Base-by-base conservation (phyloP, 176 grass and related monocot species). In the Olyra latifolia region DNA sequence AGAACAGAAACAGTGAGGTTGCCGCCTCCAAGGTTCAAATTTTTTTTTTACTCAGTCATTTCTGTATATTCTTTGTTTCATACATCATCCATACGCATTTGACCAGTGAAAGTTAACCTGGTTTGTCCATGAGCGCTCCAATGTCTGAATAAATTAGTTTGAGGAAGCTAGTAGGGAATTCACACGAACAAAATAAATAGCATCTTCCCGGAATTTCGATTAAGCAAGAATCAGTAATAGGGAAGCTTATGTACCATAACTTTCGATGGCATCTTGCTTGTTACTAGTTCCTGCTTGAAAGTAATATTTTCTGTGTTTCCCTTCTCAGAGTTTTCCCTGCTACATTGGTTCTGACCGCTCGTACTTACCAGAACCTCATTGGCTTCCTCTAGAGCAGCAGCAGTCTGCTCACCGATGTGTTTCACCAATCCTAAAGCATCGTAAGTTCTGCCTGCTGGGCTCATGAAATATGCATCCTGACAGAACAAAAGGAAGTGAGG, bases 361-460 rank as follows among this genome's bases (percentile, higher is more conserved):
- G 73, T 83, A 77, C 66, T 91, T 80, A 55, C 85, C 68, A 93
- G 82, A 65, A 93, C 83, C 47, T 93, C 94, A 72, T 91, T 86
- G 28, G 88, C 86, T 73, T 97, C 91, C 54, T 82, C 91, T 57
- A 91, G 48, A 71, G 73, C 86, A 62, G 86, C 62, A 82, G 91
- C 91, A 73, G 81, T 89, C 29, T 91, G 86, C 80, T 89, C 91
- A 43, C 82, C 93, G 17, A 97, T 89, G 64, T 91, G 94, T 63
- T 62, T 81, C 77, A 97, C 89, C 77, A 93, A 71, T 70, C 83
- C 94, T 82, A 97, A 71, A 76, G 94, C 94, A 87, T 97, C 88
- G 14, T 80, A 87, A 68, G 86, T 74, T 89, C 86, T 68, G 32
- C 66, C 74, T 73, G 72, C 86, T 57, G 94, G 74, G 71, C 94